Conservation (phyloP, 345 rosid genomes). For the Draba incana region DNA sequence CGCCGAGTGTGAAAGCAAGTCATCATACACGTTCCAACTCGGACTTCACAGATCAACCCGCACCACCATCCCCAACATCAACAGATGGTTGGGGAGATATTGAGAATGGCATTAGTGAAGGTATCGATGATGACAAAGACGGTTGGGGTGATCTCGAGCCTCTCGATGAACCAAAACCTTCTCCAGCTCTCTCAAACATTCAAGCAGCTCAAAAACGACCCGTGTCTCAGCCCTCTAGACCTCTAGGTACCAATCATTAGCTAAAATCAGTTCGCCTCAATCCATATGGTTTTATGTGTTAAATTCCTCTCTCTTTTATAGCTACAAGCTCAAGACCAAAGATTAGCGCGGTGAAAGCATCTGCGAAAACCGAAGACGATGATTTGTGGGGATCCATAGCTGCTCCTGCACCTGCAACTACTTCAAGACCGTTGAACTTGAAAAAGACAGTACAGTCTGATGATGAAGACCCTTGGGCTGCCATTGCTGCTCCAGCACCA, state of each 20-base stretch:
- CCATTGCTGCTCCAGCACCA: conserved; percentile 95
- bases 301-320: conserved; percentile 9
- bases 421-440: conserved; percentile 67
- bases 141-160: conserved; percentile 96
- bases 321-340: conserved; percentile 68
- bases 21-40: conserved; percentile 59
- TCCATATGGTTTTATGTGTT: neutral
- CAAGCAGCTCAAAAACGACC: conserved; percentile 97
- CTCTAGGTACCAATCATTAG: conserved; percentile 55
- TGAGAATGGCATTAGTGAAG: conserved; percentile 80
- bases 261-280: conserved; percentile 13
- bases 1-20: conserved; percentile 57
- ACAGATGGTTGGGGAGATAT: conserved; percentile 99
- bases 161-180: conserved; percentile 80
- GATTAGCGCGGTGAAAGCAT: conserved; percentile 44
- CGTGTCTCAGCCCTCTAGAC: conserved; percentile 66
- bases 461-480: conserved; percentile 93
- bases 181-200: conserved; percentile 76
- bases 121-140: conserved; percentile 77
- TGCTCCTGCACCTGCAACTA: conserved; percentile 72
- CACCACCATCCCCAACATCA: conserved; percentile 84
- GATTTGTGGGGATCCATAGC: conserved; percentile 98
- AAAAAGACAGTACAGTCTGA: conserved; percentile 54
- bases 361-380: conserved; percentile 63
- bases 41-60: conserved; percentile 75